These are phyloP conservation scores for Jasminum sambac DNA, from an alignment of 257 asterid species.

Conservation along the genomic window DNA sequence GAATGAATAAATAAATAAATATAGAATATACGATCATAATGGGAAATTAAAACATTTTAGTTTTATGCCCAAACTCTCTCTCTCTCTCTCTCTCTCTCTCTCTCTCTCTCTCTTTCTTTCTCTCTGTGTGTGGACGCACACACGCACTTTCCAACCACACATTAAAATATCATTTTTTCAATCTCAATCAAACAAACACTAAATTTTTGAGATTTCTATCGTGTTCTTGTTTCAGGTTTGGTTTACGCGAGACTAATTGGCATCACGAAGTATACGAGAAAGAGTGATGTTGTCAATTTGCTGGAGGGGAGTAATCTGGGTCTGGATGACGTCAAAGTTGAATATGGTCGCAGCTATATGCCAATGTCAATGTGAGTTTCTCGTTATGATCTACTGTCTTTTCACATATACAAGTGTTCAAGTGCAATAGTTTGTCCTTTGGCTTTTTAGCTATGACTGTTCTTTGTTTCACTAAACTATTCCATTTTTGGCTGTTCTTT, in stretches of 20 bases:
- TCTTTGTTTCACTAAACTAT: background rate
- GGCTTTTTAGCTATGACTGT: background rate
- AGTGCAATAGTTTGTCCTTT: conserved; percentile 1
- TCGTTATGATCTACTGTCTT: conserved; percentile 9
- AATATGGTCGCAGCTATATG: conserved; percentile 36
- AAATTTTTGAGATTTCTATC: conserved; percentile 14
- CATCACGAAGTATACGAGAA: conserved; percentile 49
- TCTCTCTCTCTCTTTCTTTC: too few relatives aligned
- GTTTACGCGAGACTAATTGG: conserved; percentile 44
- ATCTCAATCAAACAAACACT: too few relatives aligned
- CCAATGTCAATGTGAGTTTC: conserved; percentile 52
- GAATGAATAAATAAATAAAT: background rate
- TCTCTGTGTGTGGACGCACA: too few relatives aligned
- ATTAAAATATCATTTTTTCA: too few relatives aligned
- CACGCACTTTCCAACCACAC: too few relatives aligned
- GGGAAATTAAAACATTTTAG: background rate
- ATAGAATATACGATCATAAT: background rate
- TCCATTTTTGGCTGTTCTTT: background rate
- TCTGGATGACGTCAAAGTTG: conserved; percentile 53
- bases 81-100: too few relatives aligned
- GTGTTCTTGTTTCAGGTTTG: conserved; percentile 34
- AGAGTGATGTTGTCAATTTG: conserved; percentile 48
- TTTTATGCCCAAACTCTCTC: background rate
- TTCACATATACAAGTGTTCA: background rate
- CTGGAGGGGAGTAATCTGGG: conserved; percentile 47